Conservation (phyloP, 345 rosid genomes). For the Limnanthes douglasii region DNA sequence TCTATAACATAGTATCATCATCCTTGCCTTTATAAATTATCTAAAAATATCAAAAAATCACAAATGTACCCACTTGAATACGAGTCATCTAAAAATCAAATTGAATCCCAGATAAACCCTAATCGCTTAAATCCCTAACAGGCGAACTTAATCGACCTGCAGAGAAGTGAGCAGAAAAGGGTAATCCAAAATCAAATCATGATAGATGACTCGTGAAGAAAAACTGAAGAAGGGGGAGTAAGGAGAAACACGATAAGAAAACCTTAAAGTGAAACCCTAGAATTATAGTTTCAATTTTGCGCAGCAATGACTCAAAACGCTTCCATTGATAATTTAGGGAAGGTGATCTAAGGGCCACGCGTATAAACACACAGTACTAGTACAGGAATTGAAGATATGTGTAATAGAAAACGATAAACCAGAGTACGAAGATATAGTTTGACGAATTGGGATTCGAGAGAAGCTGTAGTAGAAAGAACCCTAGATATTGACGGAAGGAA, state of each 20-base stretch:
- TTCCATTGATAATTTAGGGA: constrained; percentile 17
- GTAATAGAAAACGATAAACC: constrained; percentile 2
- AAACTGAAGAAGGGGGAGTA: constrained; percentile 5
- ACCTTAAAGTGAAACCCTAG: neutral
- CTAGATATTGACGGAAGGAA: too few relatives aligned
- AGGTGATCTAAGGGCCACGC: constrained; percentile 28
- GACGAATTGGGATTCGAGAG: too few relatives aligned
- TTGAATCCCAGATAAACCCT: constrained; percentile 4
- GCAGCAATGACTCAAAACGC: constrained; percentile 26
- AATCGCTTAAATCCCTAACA: constrained; percentile 4
- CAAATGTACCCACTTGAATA: constrained; percentile 7
- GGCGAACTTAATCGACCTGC: constrained; percentile 1
- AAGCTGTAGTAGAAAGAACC: too few relatives aligned
- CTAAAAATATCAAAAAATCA: neutral
- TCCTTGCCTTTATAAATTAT: neutral
- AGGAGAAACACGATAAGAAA: constrained; percentile 15
- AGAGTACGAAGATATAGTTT: too few relatives aligned
- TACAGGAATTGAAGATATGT: neutral
- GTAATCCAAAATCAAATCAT: constrained; percentile 5
- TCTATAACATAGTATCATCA: constrained; percentile 14
- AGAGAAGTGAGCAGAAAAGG: too few relatives aligned
- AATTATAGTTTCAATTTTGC: constrained; percentile 14
- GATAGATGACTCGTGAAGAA: neutral
- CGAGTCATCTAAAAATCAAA: constrained; percentile 1
- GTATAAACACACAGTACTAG: neutral